Percentiles rank a stretch among this genome's conserved stretches.
These are phyloP conservation scores for Lathyrus sativus DNA, from an alignment of 306 rosid species.

Conservation along the genomic window DNA sequence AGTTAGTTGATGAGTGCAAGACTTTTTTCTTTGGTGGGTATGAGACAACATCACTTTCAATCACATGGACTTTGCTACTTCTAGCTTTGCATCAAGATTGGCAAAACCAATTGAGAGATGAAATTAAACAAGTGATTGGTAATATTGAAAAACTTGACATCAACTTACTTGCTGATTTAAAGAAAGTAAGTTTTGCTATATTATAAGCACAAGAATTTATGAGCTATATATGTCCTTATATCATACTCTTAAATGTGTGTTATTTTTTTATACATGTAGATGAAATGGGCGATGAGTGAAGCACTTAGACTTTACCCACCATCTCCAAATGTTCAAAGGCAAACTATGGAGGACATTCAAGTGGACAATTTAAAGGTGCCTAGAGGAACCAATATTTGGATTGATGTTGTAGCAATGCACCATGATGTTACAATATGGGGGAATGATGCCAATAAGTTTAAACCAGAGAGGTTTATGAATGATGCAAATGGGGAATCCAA, in stretches of 20 bases:
- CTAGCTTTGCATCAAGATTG: slow-evolving; percentile 66
- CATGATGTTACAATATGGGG: slow-evolving; percentile 76
- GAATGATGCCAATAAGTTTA: slow-evolving; percentile 67
- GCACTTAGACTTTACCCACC: slow-evolving; percentile 78
- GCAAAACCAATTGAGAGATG: slow-evolving; percentile 71
- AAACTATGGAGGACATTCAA: slow-evolving; percentile 66
- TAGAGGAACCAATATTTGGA: slow-evolving; percentile 86
- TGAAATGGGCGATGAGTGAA: slow-evolving; percentile 93
- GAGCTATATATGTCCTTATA: too few relatives aligned
- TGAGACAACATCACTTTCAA: slow-evolving; percentile 40
- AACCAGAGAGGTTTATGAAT: slow-evolving; percentile 68
- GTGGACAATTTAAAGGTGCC: slow-evolving; percentile 58
- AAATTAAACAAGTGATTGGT: slow-evolving; percentile 63
- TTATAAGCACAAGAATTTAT: too few relatives aligned
- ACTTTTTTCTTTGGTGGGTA: neutral
- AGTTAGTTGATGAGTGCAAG: neutral
- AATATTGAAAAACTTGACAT: slow-evolving; percentile 43
- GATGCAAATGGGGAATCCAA: slow-evolving; percentile 67
- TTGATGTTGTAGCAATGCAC: slow-evolving; percentile 79
- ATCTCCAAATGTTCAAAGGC: slow-evolving; percentile 87
- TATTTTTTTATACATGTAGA: slow-evolving; percentile 45
- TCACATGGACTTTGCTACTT: slow-evolving; percentile 78
- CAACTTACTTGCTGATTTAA: slow-evolving; percentile 54
- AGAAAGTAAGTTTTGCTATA: slow-evolving; percentile 45
- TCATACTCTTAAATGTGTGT: too few relatives aligned